Evolutionary conservation across 1,284 basidiomycete species (phyloP).

Genomic region (Ceratobasidium sp.): DNA sequence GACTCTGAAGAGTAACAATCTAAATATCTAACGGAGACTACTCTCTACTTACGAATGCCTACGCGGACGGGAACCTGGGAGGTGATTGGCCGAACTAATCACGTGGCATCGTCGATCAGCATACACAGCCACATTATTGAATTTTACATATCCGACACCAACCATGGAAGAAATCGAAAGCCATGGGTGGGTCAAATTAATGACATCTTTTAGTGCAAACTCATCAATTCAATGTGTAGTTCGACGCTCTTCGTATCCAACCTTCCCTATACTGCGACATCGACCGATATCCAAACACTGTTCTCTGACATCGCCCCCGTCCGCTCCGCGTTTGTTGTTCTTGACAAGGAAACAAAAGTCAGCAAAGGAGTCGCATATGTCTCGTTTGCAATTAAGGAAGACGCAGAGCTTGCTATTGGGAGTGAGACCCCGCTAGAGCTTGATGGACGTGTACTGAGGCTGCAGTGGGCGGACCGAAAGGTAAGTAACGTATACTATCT

Average conservation of each 20-base stretch:
- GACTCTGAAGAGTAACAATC: too few species aligned
- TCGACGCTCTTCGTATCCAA: slow-evolving; percentile 79
- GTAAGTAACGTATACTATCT: slow-evolving; percentile 60
- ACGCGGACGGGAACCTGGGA: too few species aligned
- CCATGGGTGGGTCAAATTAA: slow-evolving; percentile 17
- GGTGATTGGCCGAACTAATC: too few species aligned
- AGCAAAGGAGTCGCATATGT: slow-evolving; percentile 99
- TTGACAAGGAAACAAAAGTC: slow-evolving; percentile 76
- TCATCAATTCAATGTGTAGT: background rate
- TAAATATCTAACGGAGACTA: too few species aligned
- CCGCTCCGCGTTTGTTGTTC: slow-evolving; percentile 93
- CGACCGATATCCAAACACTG: slow-evolving; percentile 89
- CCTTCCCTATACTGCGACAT: slow-evolving; percentile 90
- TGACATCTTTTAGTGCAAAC: background rate
- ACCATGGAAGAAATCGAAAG: slow-evolving; percentile 22
- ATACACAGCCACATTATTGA: slow-evolving; percentile 20
- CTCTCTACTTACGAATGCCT: too few species aligned
- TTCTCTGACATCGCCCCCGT: slow-evolving; percentile 98
- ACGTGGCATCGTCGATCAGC: background rate
- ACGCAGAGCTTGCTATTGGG: slow-evolving; percentile 83
- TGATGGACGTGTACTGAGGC: slow-evolving; percentile 77
- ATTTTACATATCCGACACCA: slow-evolving; percentile 25
- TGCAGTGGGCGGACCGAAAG: slow-evolving; percentile 85
- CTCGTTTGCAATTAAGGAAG: slow-evolving; percentile 90
- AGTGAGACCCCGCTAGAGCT: slow-evolving; percentile 64